A percentile compares a stretch with the other conserved stretches of the same genome.
These are phyloP conservation scores for Priceomyces castillae DNA, from an alignment of 805 yeast genomes.

Conservation along the genomic window DNA sequence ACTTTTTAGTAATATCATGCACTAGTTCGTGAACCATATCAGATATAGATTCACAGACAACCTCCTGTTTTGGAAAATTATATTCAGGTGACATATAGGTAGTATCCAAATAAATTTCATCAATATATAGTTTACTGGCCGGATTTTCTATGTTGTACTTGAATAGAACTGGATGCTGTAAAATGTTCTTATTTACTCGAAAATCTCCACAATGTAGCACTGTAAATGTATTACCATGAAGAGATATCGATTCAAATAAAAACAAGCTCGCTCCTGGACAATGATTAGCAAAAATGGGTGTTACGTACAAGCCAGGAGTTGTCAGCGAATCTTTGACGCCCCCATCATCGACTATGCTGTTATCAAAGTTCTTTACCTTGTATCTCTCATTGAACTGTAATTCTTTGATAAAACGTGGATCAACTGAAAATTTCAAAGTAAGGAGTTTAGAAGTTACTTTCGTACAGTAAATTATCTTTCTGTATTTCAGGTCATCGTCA, in stretches of 20 bases:
- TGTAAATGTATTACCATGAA: constrained; percentile 20
- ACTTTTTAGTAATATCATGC: constrained; percentile 21
- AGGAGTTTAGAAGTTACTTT: constrained; percentile 62
- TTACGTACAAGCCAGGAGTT: constrained; percentile 46
- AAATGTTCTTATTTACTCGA: constrained; percentile 58
- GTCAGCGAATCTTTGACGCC: constrained; percentile 11
- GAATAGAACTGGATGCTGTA: constrained; percentile 33
- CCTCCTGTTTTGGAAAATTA: constrained; percentile 73
- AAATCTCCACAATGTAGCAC: constrained; percentile 92
- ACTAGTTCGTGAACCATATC: constrained; percentile 46
- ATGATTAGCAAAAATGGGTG: constrained; percentile 82
- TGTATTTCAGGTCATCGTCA: constrained; percentile 22
- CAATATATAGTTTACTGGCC: constrained; percentile 25
- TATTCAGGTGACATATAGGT: constrained; percentile 79
- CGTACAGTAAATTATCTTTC: constrained; percentile 72
- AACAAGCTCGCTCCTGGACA: constrained; percentile 94
- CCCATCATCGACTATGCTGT: constrained; percentile 13
- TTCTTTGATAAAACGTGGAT: constrained; percentile 43
- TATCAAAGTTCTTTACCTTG: constrained; percentile 15
- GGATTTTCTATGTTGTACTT: constrained; percentile 16
- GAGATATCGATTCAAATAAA: constrained; percentile 51
- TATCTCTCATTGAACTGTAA: constrained; percentile 42
- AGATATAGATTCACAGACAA: constrained; percentile 62
- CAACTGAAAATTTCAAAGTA: constrained; percentile 52
- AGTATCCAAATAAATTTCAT: constrained; percentile 80